Percentiles rank a stretch among this genome's conserved stretches.
Conservation (phyloP, 495 filamentous ascomycete genomes). For the Thermochaetoides thermophila region DNA sequence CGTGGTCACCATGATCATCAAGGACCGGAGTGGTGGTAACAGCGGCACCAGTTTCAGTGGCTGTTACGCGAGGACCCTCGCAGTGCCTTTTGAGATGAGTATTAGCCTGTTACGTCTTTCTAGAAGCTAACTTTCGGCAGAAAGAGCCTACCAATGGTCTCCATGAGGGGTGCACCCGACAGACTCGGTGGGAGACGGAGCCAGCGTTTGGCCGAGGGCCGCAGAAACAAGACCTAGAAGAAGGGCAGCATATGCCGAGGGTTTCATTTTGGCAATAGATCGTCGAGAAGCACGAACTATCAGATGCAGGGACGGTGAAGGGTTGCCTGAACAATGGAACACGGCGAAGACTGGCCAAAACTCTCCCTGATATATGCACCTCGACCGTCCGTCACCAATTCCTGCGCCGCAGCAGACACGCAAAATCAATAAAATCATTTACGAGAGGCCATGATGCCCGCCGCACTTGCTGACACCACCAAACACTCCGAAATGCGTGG, state of each 20-base stretch:
- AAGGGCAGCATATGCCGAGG: conserved; percentile 4
- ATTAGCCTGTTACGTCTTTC: not conserved
- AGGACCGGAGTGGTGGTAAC: conserved; percentile 6
- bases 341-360: not conserved
- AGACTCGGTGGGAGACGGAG: conserved; percentile 23
- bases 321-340: not conserved
- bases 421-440: not conserved
- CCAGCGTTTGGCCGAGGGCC: conserved; percentile 11
- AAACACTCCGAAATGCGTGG: no score
- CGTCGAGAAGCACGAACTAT: no score
- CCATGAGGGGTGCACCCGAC: conserved; percentile 22
- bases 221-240: conserved; percentile 11
- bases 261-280: conserved; percentile 17
- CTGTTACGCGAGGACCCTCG: no score
- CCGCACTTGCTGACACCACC: not conserved
- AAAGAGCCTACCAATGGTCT: conserved; percentile 22
- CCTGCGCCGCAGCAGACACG: no score
- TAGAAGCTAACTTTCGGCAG: not conserved
- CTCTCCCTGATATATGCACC: no score
- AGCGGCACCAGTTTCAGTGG: not conserved
- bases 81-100: conserved; percentile 15
- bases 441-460: not conserved
- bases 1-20: conserved; percentile 7
- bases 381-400: no score
- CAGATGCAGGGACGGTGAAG: no score